These are phyloP conservation scores for Ensete ventricosum DNA, from an alignment of 176 grass and related monocot genomes.

Conservation along the genomic window DNA sequence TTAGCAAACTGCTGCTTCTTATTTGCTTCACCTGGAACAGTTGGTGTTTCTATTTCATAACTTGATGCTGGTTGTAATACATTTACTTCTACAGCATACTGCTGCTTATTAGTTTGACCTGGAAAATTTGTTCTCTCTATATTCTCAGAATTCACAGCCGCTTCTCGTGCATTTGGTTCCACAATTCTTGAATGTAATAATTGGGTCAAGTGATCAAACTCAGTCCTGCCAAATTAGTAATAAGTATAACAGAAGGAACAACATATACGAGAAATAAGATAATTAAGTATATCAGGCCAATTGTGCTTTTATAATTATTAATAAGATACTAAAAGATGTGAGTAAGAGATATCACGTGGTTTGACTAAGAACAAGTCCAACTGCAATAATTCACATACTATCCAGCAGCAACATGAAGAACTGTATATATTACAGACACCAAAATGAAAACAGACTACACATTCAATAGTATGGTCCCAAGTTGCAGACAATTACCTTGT, in stretches of 20 bases:
- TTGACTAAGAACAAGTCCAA: too few species aligned
- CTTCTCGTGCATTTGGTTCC: conserved; percentile 27
- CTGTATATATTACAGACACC: not conserved
- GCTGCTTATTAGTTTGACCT: conserved; percentile 21
- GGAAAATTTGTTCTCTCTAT: conserved; percentile 11
- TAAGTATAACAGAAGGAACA: not conserved
- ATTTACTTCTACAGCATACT: conserved; percentile 24
- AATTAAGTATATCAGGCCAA: too few species aligned
- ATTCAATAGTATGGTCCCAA: not conserved
- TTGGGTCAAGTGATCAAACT: conserved; percentile 44
- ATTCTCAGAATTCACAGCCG: conserved; percentile 14
- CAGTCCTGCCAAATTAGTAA: conserved; percentile 27
- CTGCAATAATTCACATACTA: not conserved
- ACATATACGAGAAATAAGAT: not conserved
- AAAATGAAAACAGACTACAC: not conserved
- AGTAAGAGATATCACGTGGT: too few species aligned
- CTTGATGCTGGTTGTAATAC: not conserved
- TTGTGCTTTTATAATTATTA: too few species aligned
- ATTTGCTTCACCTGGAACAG: conserved; percentile 1
- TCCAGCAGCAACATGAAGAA: not conserved
- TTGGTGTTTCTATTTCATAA: conserved; percentile 2
- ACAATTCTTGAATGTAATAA: conserved; percentile 44
- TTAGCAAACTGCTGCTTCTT: not conserved
- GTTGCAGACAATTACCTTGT: conserved; percentile 5
- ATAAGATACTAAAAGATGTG: not conserved